Evolutionary conservation across 306 rosid genomes (phyloP).

Genomic region (Cucumis hystrix): DNA sequence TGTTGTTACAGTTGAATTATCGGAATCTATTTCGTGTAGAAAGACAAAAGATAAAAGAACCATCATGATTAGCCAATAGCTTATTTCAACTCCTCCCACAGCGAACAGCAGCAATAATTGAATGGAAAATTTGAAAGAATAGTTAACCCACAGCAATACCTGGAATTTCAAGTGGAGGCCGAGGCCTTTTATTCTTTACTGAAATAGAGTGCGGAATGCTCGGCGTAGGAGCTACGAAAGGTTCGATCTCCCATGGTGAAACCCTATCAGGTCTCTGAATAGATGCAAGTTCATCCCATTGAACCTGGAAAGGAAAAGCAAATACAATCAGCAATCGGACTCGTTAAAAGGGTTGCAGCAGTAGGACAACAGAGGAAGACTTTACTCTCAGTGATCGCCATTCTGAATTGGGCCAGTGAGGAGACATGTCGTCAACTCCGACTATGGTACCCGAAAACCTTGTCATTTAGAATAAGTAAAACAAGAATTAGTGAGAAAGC

Average conservation of each 20-base stretch:
- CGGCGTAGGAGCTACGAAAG: slow-evolving; percentile 39
- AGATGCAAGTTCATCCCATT: slow-evolving; percentile 92
- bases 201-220: slow-evolving; percentile 33
- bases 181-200: slow-evolving; percentile 66
- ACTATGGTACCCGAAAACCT: slow-evolving; percentile 88
- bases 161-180: slow-evolving; percentile 43
- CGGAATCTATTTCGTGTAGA: slow-evolving; percentile 19
- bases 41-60: slow-evolving; percentile 1
- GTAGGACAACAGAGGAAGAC: background rate
- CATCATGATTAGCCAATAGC: background rate
- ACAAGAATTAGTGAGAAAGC: background rate
- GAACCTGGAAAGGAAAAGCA: slow-evolving; percentile 40
- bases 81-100: background rate
- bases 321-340: background rate
- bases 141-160: slow-evolving; percentile 33
- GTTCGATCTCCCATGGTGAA: slow-evolving; percentile 95
- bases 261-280: slow-evolving; percentile 80
- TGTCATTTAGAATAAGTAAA: background rate
- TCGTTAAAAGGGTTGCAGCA: background rate
- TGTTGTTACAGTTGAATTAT: slow-evolving; percentile 38
- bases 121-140: background rate
- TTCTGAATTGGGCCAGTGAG: slow-evolving; percentile 55
- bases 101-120: background rate
- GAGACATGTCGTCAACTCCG: slow-evolving; percentile 68
- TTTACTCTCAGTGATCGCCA: slow-evolving; percentile 89